Conservation (phyloP, 2,329 filamentous ascomycete genomes). For the Hypoxylon sp. region DNA sequence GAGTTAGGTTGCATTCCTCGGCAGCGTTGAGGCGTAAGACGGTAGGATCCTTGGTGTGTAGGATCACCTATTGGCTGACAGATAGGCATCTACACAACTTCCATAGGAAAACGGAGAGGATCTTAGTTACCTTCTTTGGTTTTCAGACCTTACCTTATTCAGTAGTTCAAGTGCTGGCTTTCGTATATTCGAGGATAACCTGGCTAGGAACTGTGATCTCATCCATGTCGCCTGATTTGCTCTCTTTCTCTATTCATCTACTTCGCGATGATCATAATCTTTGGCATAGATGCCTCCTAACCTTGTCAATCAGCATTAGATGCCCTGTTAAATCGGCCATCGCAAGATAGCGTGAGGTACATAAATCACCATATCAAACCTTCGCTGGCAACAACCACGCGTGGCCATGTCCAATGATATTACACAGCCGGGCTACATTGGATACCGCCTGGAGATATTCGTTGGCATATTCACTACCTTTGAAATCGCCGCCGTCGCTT, state of each 20-base stretch:
- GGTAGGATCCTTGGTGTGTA: not conserved
- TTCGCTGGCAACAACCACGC: not conserved
- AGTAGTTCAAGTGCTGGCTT: not conserved
- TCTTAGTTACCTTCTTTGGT: not conserved
- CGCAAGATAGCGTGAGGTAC: not conserved
- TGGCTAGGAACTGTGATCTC: not conserved
- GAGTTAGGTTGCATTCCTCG: not conserved
- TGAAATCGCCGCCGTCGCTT: slow-evolving; percentile 29
- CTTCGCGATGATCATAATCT: not conserved
- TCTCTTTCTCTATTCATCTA: not conserved
- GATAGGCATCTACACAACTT: not conserved
- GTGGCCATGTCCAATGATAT: not conserved
- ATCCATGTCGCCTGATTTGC: not conserved
- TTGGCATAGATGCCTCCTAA: not conserved
- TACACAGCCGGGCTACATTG: slow-evolving; percentile 26
- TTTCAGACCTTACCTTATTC: not conserved
- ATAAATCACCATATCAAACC: not conserved
- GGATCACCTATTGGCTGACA: not conserved
- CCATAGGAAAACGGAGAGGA: not conserved
- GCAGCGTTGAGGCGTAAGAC: not conserved
- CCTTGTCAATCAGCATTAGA: not conserved
- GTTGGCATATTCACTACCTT: slow-evolving; percentile 33
- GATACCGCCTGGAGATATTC: slow-evolving; percentile 34
- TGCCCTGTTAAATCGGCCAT: not conserved
- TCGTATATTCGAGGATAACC: not conserved